These are phyloP conservation scores for Falciphora oryzae DNA, from an alignment of 2,329 filamentous ascomycete genomes.

Conservation along the genomic window DNA sequence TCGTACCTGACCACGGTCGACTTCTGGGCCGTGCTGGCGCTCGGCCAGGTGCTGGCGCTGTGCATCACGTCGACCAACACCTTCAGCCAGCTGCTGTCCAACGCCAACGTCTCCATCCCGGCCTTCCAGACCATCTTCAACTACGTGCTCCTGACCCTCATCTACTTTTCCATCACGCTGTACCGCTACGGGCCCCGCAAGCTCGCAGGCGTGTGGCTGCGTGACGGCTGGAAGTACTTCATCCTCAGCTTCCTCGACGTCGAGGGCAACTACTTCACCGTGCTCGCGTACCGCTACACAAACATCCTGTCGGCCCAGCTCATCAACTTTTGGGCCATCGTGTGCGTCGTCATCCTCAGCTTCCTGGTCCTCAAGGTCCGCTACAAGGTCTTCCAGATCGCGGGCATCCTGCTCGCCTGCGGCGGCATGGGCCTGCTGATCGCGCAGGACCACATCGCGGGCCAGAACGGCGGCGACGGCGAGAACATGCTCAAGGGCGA, in stretches of 20 bases:
- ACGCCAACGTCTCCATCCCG: conserved; percentile 69
- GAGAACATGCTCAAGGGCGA: conserved; percentile 83
- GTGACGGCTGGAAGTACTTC: conserved; percentile 88
- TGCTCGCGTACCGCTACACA: conserved; percentile 87
- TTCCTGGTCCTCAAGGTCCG: conserved; percentile 79
- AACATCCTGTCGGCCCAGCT: conserved; percentile 90
- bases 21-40: conserved; percentile 76
- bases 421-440: conserved; percentile 86
- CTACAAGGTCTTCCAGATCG: conserved; percentile 80
- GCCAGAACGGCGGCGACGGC: conserved; percentile 61
- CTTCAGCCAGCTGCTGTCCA: conserved; percentile 69
- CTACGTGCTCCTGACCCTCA: conserved; percentile 74
- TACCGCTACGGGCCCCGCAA: conserved; percentile 71
- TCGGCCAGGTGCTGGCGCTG: conserved; percentile 81
- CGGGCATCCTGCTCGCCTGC: conserved; percentile 84
- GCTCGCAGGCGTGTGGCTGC: conserved; percentile 57
- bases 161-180: conserved; percentile 77
- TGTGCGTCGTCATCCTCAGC: conserved; percentile 81
- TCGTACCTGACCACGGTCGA: conserved; percentile 77
- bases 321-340: conserved; percentile 98
- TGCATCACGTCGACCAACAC: conserved; percentile 93
- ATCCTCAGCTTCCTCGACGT: conserved; percentile 92
- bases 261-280: conserved; percentile 96
- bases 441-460: conserved; percentile 78
- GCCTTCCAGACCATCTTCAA: conserved; percentile 96